Evolutionary conservation across 164 flowering plant species (phyloP).

Genomic region (Piper betle): DNA sequence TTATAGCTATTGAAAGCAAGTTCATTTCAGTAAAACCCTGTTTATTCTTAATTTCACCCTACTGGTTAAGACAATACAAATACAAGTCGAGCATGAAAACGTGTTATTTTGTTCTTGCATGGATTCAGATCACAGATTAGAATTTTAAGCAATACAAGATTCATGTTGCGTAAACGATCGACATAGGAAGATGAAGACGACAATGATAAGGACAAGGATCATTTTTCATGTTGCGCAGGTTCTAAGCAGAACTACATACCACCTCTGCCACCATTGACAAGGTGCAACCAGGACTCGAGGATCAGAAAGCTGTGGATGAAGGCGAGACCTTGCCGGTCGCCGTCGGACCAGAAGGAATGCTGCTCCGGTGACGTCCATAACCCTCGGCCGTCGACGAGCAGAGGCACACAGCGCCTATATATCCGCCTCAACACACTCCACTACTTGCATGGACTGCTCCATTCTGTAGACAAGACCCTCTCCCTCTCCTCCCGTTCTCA

Average conservation of each 20-base stretch:
- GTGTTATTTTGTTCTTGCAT: too few relatives aligned
- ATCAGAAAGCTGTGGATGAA: conserved; percentile 46
- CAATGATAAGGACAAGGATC: too few relatives aligned
- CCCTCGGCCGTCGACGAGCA: conserved; percentile 86
- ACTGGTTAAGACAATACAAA: too few relatives aligned
- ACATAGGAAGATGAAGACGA: too few relatives aligned
- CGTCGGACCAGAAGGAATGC: conserved; percentile 5
- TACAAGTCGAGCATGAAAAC: too few relatives aligned
- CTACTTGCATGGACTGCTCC: conserved; percentile 46
- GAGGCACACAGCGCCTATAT: conserved; percentile 92
- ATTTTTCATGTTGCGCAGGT: conserved; percentile 16
- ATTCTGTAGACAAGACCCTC: conserved; percentile 61
- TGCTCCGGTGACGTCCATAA: conserved; percentile 30
- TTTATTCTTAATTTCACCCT: too few relatives aligned
- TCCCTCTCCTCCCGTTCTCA: conserved; percentile 37
- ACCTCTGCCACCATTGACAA: conserved; percentile 67
- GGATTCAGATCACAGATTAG: too few relatives aligned
- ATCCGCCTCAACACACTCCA: conserved; percentile 89
- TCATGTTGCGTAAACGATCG: too few relatives aligned
- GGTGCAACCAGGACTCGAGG: conserved; percentile 71
- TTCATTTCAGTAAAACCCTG: too few relatives aligned
- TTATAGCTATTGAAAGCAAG: too few relatives aligned
- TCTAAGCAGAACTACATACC: conserved; percentile 78
- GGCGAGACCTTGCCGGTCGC: conserved; percentile 45
- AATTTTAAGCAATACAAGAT: too few relatives aligned